A percentile compares a stretch with the other conserved stretches of the same genome.
These are phyloP conservation scores for Jackrogersella minutella DNA, from an alignment of 495 filamentous ascomycete genomes.

Conservation along the genomic window DNA sequence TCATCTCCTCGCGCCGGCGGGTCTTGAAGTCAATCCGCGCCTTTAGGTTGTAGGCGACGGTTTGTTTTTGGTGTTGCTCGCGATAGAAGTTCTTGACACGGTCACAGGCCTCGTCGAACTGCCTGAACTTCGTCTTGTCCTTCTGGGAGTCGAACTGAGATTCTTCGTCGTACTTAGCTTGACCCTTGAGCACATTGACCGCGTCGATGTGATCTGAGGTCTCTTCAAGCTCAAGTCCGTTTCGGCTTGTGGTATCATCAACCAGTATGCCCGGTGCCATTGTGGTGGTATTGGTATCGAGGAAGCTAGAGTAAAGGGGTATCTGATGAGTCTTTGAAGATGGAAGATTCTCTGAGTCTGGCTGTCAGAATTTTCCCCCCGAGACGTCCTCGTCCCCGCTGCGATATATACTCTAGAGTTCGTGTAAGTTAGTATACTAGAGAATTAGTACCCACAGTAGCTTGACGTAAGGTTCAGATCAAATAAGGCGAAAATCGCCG, in stretches of 20 bases:
- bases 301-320: neutral
- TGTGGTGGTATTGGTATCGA: slow-evolving; percentile 7
- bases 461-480: neutral
- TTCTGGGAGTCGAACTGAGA: slow-evolving; percentile 78
- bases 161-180: slow-evolving; percentile 62
- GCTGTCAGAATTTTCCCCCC: neutral
- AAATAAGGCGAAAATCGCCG: slow-evolving; percentile 43
- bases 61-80: slow-evolving; percentile 86
- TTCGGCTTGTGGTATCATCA: slow-evolving; percentile 51
- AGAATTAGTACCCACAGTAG: slow-evolving; percentile 11
- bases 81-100: slow-evolving; percentile 83
- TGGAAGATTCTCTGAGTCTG: neutral
- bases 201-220: slow-evolving; percentile 82
- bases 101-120: slow-evolving; percentile 80
- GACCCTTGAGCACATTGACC: slow-evolving; percentile 77
- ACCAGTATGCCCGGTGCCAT: slow-evolving; percentile 42
- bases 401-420: slow-evolving; percentile 16
- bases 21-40: slow-evolving; percentile 74
- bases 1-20: slow-evolving; percentile 73
- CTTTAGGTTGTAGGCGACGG: slow-evolving; percentile 82
- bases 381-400: slow-evolving; percentile 1
- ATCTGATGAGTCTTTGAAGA: neutral
- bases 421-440: slow-evolving; percentile 32
- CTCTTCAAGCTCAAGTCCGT: slow-evolving; percentile 78
- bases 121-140: slow-evolving; percentile 82